These are phyloP conservation scores for Blastomyces silverae DNA, from an alignment of 2,329 filamentous ascomycete species.

Conservation along the genomic window DNA sequence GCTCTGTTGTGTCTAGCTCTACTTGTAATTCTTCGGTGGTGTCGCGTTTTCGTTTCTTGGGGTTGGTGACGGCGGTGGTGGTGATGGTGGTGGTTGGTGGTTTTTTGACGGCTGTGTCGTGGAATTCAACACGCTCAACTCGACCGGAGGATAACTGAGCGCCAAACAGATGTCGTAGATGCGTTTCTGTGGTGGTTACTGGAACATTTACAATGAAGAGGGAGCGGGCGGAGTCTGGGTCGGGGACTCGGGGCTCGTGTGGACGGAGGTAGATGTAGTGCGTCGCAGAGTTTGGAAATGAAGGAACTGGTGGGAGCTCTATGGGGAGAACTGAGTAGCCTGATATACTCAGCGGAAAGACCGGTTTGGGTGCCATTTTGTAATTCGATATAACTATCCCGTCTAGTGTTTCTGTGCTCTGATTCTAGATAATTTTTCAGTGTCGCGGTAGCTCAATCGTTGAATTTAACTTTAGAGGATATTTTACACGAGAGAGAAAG, in stretches of 20 bases:
- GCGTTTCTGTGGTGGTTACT: constrained; percentile 68
- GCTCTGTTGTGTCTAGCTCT: constrained; percentile 52
- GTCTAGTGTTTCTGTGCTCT: constrained; percentile 18
- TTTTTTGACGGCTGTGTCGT: constrained; percentile 44
- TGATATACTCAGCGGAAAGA: constrained; percentile 34
- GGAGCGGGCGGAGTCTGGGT: constrained; percentile 65
- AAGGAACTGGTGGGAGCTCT: constrained; percentile 55
- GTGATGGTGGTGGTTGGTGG: constrained; percentile 20
- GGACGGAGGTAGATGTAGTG: constrained; percentile 85
- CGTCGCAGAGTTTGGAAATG: constrained; percentile 55
- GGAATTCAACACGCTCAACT: constrained; percentile 72
- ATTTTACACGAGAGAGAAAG: constrained; percentile 20
- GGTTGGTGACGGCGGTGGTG: constrained; percentile 33
- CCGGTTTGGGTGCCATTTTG: constrained; percentile 30
- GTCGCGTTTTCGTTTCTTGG: constrained; percentile 51
- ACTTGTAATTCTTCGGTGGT: constrained; percentile 45
- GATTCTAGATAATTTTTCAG: constrained; percentile 2
- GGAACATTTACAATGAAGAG: constrained; percentile 90
- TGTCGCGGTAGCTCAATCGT: not conserved
- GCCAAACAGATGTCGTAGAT: constrained; percentile 69
- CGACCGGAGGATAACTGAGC: constrained; percentile 67
- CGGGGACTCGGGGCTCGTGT: constrained; percentile 72
- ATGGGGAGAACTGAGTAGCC: constrained; percentile 66
- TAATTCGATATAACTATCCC: constrained; percentile 19
- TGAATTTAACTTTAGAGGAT: constrained; percentile 17